These are phyloP conservation scores for Neurospora sp. DNA, from an alignment of 495 filamentous ascomycete species.

Conservation along the genomic window DNA sequence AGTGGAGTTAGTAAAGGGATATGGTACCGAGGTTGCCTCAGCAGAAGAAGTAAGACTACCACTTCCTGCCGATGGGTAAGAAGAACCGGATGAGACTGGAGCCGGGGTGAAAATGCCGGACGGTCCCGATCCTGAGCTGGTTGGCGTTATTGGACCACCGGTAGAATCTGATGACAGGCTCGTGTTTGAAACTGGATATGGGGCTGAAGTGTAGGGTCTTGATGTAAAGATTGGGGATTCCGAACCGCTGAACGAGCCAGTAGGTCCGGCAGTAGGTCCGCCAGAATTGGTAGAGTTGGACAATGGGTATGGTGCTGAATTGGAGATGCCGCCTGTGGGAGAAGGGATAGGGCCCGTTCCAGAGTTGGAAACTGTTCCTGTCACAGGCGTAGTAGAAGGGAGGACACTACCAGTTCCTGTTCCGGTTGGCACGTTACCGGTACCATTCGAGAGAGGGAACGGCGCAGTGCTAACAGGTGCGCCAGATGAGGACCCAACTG, in stretches of 20 bases:
- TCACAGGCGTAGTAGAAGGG: background rate
- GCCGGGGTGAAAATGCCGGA: background rate
- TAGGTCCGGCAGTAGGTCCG: constrained; percentile 15
- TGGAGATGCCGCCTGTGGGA: background rate
- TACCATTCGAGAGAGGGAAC: background rate
- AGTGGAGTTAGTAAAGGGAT: constrained; percentile 17
- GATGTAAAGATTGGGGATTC: background rate
- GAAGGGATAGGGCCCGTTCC: constrained; percentile 1
- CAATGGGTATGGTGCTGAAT: constrained; percentile 18
- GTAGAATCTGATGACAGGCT: constrained; percentile 8
- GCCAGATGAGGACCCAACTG: background rate
- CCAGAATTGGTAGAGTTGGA: constrained; percentile 13
- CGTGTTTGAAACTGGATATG: constrained; percentile 13
- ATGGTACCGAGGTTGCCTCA: constrained; percentile 7
- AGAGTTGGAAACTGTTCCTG: constrained; percentile 1
- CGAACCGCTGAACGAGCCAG: constrained; percentile 2
- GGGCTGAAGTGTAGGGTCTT: constrained; percentile 4
- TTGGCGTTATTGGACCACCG: background rate
- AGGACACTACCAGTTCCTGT: background rate
- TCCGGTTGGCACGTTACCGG: background rate
- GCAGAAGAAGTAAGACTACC: background rate
- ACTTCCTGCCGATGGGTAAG: background rate
- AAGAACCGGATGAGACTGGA: constrained; percentile 1
- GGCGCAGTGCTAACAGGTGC: background rate
- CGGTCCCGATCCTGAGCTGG: background rate